Conservation (phyloP, 495 filamentous ascomycete genomes). For the Penicillium longicatenatum region DNA sequence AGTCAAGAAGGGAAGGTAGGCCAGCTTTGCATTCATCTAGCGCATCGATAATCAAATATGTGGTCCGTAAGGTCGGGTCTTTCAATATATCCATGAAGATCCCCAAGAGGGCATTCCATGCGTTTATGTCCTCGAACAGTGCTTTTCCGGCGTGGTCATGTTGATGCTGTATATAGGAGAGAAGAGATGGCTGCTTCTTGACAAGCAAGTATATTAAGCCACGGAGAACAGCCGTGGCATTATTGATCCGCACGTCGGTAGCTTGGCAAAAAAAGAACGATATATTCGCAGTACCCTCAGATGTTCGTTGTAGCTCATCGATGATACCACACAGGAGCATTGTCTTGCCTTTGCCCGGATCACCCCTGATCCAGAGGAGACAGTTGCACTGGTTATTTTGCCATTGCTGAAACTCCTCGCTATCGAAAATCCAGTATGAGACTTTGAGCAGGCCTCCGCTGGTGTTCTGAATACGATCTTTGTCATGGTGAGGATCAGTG, state of each 20-base stretch:
- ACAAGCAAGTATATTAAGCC: constrained; percentile 3
- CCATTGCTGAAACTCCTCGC: constrained; percentile 4
- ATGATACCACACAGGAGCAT: constrained; percentile 6
- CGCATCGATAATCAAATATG: constrained; percentile 3
- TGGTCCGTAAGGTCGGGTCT: not conserved
- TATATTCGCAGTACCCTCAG: not conserved
- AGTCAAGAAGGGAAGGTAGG: constrained; percentile 1
- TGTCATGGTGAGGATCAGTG: not conserved
- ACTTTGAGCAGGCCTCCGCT: constrained; percentile 1
- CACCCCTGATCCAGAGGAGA: constrained; percentile 8
- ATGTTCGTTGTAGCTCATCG: not conserved
- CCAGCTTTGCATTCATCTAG: not conserved
- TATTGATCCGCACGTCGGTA: constrained; percentile 1
- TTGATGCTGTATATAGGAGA: not conserved
- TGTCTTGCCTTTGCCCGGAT: constrained; percentile 5
- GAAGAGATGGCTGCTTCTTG: not conserved
- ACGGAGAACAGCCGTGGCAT: not conserved
- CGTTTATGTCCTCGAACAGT: constrained; percentile 2
- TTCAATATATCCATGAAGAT: not conserved
- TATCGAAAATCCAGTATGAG: constrained; percentile 3
- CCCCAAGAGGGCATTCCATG: constrained; percentile 1
- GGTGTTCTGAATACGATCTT: not conserved
- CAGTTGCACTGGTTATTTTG: not conserved
- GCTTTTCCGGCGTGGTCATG: not conserved
- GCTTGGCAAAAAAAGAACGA: constrained; percentile 5